A percentile compares a stretch with the other conserved stretches of the same genome.
phyloP scores from a whole-genome alignment of 148 eudicot genomes.

The Nepenthes gracilis region DNA sequence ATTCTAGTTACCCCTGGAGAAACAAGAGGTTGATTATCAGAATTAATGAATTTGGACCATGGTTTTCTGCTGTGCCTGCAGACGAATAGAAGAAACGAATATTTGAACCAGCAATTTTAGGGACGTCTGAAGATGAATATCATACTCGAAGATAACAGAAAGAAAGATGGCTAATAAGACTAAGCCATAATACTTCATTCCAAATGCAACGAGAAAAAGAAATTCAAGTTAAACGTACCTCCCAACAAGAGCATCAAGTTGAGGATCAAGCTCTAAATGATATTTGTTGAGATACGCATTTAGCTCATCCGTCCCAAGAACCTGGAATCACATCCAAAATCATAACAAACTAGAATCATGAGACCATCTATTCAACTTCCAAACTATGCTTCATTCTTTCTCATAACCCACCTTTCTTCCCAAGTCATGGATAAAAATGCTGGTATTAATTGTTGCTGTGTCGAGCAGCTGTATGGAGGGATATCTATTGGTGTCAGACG shows the following conservation, averaged over 20 bases:
- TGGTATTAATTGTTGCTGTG: too few relatives aligned
- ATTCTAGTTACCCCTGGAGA: conserved; percentile 91
- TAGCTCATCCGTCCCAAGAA: conserved; percentile 78
- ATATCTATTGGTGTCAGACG: too few relatives aligned
- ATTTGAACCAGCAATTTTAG: background rate
- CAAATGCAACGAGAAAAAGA: background rate
- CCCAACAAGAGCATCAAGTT: conserved; percentile 75
- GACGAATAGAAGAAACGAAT: background rate
- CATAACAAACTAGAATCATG: too few relatives aligned
- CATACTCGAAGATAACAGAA: background rate
- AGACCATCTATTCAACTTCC: background rate
- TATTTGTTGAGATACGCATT: conserved; percentile 69
- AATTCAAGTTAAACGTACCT: conserved; percentile 29
- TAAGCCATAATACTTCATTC: background rate
- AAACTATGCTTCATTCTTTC: background rate
- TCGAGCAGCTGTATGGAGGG: too few relatives aligned
- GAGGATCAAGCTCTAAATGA: conserved; percentile 66
- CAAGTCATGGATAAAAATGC: too few relatives aligned
- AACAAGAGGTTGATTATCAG: conserved; percentile 83
- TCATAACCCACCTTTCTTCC: too few relatives aligned
- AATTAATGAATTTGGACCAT: conserved; percentile 71
- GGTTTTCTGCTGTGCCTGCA: conserved; percentile 81
- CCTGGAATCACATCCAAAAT: conserved; percentile 18
- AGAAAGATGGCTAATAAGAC: background rate
- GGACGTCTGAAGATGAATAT: background rate